phyloP scores from a whole-genome alignment of 768 basidiomycete genomes.

The Rhodosporidiobolus sp. region DNA sequence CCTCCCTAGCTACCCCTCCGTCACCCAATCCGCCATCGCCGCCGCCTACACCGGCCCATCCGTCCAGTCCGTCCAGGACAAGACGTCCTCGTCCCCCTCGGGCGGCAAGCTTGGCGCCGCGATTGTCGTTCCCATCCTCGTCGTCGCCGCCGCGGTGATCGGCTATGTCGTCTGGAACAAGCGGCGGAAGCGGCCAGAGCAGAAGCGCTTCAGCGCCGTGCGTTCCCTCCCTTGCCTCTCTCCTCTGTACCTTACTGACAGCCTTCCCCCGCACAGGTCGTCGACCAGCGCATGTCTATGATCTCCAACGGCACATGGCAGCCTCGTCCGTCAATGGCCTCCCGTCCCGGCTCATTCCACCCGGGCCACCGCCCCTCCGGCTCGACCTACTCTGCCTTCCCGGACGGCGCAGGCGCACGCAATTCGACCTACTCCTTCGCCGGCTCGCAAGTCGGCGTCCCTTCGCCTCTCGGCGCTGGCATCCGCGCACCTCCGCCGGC shows the following conservation, averaged over 20 bases:
- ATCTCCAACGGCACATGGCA: conserved; percentile 39
- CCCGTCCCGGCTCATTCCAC: conserved; percentile 13
- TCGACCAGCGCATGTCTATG: conserved; percentile 43
- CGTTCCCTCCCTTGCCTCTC: not conserved
- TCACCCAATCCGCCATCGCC: conserved; percentile 2
- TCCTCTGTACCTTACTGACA: not conserved
- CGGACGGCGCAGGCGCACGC: conserved; percentile 11
- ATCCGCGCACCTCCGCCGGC: conserved; percentile 17
- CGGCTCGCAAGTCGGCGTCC: not conserved
- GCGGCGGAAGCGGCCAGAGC: conserved; percentile 23
- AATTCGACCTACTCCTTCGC: conserved; percentile 33
- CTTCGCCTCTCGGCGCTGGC: conserved; percentile 9
- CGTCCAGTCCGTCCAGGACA: conserved; percentile 33
- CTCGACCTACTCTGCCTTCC: conserved; percentile 28
- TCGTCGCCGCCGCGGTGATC: not conserved
- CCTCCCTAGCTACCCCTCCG: conserved; percentile 32
- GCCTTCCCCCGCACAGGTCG: conserved; percentile 16
- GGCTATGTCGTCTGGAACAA: conserved; percentile 29
- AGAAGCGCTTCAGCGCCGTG: conserved; percentile 37
- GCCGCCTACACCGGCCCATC: conserved; percentile 32
- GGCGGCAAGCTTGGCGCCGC: conserved; percentile 37
- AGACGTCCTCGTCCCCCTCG: conserved; percentile 9
- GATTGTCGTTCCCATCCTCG: conserved; percentile 28
- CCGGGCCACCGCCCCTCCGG: conserved; percentile 22
- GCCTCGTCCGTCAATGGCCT: conserved; percentile 34